These are phyloP conservation scores for Aspergillus fijiensis DNA, from an alignment of 2,329 filamentous ascomycete genomes.

Conservation along the genomic window DNA sequence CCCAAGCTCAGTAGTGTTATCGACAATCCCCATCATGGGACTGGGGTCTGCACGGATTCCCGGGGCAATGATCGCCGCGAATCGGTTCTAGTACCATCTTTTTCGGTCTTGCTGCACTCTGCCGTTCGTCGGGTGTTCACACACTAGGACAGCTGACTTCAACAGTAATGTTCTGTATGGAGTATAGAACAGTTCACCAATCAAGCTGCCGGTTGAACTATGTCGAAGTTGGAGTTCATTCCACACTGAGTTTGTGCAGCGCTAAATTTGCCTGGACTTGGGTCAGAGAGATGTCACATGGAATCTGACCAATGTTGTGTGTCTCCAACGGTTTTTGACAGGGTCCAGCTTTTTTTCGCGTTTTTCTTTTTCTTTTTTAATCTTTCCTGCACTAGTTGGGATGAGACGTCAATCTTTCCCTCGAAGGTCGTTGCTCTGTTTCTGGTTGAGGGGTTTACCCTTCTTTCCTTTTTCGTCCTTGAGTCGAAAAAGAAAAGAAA, in stretches of 20 bases:
- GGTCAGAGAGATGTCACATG: slow-evolving; percentile 31
- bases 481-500: slow-evolving; percentile 9
- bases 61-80: slow-evolving; percentile 33
- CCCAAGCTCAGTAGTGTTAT: slow-evolving; percentile 31
- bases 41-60: slow-evolving; percentile 36
- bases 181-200: slow-evolving; percentile 23
- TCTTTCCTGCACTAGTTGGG: slow-evolving; percentile 14
- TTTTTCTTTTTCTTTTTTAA: too few species aligned
- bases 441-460: background rate
- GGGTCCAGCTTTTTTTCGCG: slow-evolving; percentile 13
- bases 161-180: slow-evolving; percentile 25
- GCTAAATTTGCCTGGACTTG: slow-evolving; percentile 22
- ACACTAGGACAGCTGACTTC: slow-evolving; percentile 33
- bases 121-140: slow-evolving; percentile 35
- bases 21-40: slow-evolving; percentile 31
- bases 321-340: slow-evolving; percentile 21
- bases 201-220: slow-evolving; percentile 13
- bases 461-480: background rate
- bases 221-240: slow-evolving; percentile 21
- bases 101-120: slow-evolving; percentile 35
- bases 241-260: slow-evolving; percentile 28
- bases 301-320: slow-evolving; percentile 30
- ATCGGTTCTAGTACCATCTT: slow-evolving; percentile 37
- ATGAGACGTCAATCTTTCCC: slow-evolving; percentile 27
- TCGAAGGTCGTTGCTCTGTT: slow-evolving; percentile 19